Percentiles rank a stretch among this genome's conserved stretches.
Conservation (phyloP, 352 stramenopile genomes). For the Phytopythium montanum region DNA sequence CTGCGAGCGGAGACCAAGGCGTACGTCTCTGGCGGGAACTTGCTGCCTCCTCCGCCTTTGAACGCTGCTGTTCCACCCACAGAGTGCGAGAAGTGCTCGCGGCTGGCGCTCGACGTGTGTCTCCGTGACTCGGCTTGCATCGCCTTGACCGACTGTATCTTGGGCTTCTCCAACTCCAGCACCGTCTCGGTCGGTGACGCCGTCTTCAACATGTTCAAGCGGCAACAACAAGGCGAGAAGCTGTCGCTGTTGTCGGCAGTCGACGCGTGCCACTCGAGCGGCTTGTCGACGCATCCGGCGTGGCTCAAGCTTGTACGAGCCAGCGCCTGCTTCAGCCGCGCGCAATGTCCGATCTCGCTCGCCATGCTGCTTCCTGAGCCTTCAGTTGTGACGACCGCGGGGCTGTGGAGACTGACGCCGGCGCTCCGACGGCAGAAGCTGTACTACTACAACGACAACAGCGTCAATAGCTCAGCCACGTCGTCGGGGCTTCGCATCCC, state of each 20-base stretch:
- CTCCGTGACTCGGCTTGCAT: constrained; percentile 45
- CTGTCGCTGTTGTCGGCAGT: constrained; percentile 33
- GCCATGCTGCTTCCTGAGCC: constrained; percentile 29
- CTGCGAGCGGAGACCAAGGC: constrained; percentile 31
- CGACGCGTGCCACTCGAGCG: constrained; percentile 23
- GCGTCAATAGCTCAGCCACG: constrained; percentile 2
- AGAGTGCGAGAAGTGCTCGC: constrained; percentile 27
- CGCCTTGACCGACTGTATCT: constrained; percentile 50
- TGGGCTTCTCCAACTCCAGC: constrained; percentile 11
- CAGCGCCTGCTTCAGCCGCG: constrained; percentile 46
- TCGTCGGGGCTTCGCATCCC: constrained; percentile 15
- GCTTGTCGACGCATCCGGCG: constrained; percentile 23
- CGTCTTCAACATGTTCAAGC: constrained; percentile 35
- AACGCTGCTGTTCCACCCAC: constrained; percentile 10
- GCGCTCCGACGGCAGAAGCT: constrained; percentile 24
- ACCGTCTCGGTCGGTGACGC: constrained; percentile 22
- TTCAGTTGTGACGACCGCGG: constrained; percentile 11
- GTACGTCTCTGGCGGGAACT: constrained; percentile 13
- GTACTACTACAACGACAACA: constrained; percentile 24
- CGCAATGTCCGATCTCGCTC: constrained; percentile 35
- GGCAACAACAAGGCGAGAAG: constrained; percentile 14
- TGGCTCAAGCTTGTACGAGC: constrained; percentile 51
- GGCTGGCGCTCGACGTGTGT: constrained; percentile 39
- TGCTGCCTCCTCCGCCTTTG: constrained; percentile 11
- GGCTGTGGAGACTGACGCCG: constrained; percentile 32